Evolutionary conservation across 2,329 filamentous ascomycete genomes (phyloP).

Genomic region (Fusarium marasasianum): DNA sequence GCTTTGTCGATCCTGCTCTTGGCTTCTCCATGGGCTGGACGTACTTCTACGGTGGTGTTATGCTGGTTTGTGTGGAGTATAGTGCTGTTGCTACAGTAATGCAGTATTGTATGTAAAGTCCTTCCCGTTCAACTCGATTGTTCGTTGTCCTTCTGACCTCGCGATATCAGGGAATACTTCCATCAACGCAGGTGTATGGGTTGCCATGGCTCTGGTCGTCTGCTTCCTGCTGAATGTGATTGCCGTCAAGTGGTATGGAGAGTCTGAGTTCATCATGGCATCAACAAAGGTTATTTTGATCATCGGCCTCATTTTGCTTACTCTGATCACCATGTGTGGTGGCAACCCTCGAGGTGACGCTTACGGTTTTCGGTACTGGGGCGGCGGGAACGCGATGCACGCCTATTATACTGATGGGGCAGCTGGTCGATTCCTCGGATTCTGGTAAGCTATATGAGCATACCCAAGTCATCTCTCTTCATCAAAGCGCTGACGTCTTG

Average conservation of each 20-base stretch:
- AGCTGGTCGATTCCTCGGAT: background rate
- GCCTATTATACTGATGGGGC: background rate
- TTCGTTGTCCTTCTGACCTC: background rate
- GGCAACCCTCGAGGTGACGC: background rate
- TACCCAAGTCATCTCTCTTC: fast-evolving
- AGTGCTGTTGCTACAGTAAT: background rate
- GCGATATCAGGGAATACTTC: background rate
- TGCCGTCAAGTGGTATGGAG: background rate
- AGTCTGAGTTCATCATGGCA: background rate
- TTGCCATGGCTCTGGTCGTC: background rate
- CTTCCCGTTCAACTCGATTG: fast-evolving
- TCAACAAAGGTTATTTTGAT: background rate
- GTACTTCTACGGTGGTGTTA: background rate
- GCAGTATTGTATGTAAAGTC: background rate
- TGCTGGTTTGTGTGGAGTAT: background rate
- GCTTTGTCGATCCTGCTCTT: background rate
- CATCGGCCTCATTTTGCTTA: background rate
- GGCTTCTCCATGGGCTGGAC: background rate
- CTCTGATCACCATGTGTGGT: background rate
- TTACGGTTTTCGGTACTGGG: background rate
- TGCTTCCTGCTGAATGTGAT: background rate
- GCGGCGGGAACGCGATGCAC: background rate
- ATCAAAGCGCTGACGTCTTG: background rate
- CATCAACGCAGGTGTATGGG: background rate
- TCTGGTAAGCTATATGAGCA: background rate